Percentiles rank a stretch among this genome's conserved stretches.
phyloP scores from a whole-genome alignment of 2,329 filamentous ascomycete genomes.

The Alternaria ventricosa region DNA sequence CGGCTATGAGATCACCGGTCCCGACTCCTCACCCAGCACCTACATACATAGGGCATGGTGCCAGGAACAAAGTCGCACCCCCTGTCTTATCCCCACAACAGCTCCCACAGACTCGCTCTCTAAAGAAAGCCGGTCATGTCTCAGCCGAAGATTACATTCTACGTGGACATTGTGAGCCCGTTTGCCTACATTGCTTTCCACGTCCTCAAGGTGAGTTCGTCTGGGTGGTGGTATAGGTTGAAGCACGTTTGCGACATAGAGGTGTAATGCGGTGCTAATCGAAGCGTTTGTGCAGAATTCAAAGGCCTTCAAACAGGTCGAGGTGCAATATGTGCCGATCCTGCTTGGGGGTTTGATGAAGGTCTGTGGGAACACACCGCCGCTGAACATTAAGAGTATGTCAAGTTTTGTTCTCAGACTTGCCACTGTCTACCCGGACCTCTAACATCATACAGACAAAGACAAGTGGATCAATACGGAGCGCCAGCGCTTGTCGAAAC shows the following conservation, averaged over 20 bases:
- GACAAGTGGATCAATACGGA: constrained; percentile 63
- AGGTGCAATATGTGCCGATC: constrained; percentile 65
- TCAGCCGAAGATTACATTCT: constrained; percentile 61
- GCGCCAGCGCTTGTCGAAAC: constrained; percentile 60
- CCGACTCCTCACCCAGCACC: neutral
- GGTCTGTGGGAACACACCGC: constrained; percentile 60
- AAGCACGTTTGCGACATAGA: neutral
- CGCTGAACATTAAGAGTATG: constrained; percentile 63
- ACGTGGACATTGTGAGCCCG: constrained; percentile 65
- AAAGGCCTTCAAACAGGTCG: constrained; percentile 60
- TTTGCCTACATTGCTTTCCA: constrained; percentile 68
- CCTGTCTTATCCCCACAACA: neutral
- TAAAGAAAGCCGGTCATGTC: constrained; percentile 46
- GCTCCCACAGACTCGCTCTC: neutral
- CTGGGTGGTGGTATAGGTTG: neutral
- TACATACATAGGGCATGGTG: neutral
- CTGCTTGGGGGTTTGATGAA: constrained; percentile 67
- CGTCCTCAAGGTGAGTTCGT: constrained; percentile 57
- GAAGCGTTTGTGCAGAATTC: constrained; percentile 54
- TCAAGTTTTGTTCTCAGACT: neutral
- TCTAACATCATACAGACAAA: constrained; percentile 58
- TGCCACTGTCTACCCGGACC: neutral
- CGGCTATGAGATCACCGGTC: neutral
- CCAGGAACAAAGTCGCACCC: neutral
- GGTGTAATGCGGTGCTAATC: neutral